Evolutionary conservation across 202 grass and related monocot species (phyloP).

Genomic region (Zoysia matrella): DNA sequence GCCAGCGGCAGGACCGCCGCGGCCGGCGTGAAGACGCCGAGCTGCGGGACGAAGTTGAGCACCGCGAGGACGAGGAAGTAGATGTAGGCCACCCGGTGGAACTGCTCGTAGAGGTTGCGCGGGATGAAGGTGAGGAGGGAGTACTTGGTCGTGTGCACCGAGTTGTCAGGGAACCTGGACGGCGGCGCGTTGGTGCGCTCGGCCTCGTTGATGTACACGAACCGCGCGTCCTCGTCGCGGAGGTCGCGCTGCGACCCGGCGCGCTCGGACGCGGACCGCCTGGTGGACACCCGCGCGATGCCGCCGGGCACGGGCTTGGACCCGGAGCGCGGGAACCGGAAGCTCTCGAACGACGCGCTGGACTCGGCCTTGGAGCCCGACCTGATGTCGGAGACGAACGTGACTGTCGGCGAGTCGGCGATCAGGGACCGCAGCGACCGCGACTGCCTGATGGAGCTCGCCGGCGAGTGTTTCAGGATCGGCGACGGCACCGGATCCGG

Average conservation of each 20-base stretch:
- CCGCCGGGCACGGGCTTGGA: constrained; percentile 15
- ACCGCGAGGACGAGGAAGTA: constrained; percentile 77
- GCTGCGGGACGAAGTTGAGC: constrained; percentile 85
- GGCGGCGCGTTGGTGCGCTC: constrained; percentile 58
- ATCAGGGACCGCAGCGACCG: constrained; percentile 49
- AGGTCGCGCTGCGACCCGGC: constrained; percentile 76
- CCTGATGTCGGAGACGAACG: constrained; percentile 47
- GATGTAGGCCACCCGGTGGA: constrained; percentile 82
- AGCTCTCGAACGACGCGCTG: constrained; percentile 36
- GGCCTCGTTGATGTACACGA: constrained; percentile 85
- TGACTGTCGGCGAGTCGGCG: constrained; percentile 46
- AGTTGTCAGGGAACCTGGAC: constrained; percentile 58
- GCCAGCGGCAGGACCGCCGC: constrained; percentile 68
- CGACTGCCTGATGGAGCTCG: background rate
- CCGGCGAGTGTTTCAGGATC: constrained; percentile 49
- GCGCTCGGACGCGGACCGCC: constrained; percentile 66
- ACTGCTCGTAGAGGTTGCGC: constrained; percentile 96
- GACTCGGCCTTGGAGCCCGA: constrained; percentile 53
- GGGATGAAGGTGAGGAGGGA: constrained; percentile 81
- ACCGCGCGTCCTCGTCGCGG: constrained; percentile 83
- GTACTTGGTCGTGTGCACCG: constrained; percentile 78
- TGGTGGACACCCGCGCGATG: constrained; percentile 38
- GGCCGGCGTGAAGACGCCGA: constrained; percentile 62
- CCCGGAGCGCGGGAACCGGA: constrained; percentile 30
- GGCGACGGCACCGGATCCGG: constrained; percentile 64